These are phyloP conservation scores for Mycena venus DNA, from an alignment of 768 basidiomycete species.

Conservation along the genomic window DNA sequence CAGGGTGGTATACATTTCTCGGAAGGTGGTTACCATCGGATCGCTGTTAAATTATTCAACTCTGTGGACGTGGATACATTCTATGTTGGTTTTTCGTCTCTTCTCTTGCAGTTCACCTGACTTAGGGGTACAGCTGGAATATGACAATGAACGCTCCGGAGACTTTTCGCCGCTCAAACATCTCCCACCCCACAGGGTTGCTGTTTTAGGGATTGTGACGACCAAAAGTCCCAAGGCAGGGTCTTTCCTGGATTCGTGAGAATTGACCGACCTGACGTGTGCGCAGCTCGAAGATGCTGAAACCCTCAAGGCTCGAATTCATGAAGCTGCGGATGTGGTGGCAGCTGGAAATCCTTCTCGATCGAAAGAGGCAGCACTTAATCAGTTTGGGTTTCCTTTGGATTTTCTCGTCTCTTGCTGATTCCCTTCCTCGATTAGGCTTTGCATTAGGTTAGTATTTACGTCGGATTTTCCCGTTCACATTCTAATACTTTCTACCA, in stretches of 20 bases:
- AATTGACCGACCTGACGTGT: not conserved
- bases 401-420: not conserved
- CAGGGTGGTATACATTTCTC: conserved; percentile 65
- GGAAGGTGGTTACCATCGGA: conserved; percentile 71
- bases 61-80: conserved; percentile 70
- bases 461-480: not conserved
- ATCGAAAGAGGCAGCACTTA: conserved; percentile 62
- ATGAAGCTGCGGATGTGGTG: conserved; percentile 66
- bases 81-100: conserved; percentile 50
- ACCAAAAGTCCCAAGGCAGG: conserved; percentile 61
- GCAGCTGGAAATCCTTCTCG: conserved; percentile 57
- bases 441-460: conserved; percentile 53
- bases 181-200: conserved; percentile 63
- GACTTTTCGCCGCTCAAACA: conserved; percentile 68
- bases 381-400: conserved; percentile 56
- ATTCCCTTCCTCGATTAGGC: conserved; percentile 43
- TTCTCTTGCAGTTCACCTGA: conserved; percentile 5
- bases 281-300: conserved; percentile 63
- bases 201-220: conserved; percentile 64
- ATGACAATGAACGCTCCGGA: conserved; percentile 74
- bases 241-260: not conserved
- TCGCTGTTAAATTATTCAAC: conserved; percentile 69
- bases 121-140: conserved; percentile 63
- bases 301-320: conserved; percentile 62
- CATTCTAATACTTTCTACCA: conserved; percentile 29